Percentiles rank a stretch among this genome's conserved stretches.
These are phyloP conservation scores for Osmozyma mogii DNA, from an alignment of 805 yeast species.

Conservation along the genomic window DNA sequence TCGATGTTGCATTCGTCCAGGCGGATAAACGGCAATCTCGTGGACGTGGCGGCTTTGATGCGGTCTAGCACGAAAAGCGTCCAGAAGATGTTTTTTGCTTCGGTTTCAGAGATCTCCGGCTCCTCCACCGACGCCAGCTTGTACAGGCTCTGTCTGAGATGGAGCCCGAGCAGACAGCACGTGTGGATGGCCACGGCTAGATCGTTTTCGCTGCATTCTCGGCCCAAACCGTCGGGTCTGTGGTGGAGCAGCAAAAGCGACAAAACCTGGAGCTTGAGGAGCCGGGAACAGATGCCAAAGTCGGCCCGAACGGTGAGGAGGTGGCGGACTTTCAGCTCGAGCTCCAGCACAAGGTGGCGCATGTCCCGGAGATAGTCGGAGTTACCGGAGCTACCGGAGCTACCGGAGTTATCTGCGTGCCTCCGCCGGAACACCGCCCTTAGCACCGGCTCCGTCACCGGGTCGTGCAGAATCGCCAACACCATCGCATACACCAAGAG, in stretches of 20 bases:
- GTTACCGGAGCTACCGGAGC: too few relatives aligned
- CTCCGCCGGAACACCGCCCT: slow-evolving; percentile 13
- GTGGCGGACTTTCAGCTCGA: slow-evolving; percentile 29
- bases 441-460: slow-evolving; percentile 19
- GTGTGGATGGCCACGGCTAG: slow-evolving; percentile 21
- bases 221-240: slow-evolving; percentile 19
- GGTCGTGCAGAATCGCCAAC: slow-evolving; percentile 21
- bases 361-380: too few relatives aligned
- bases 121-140: not conserved
- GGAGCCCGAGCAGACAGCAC: too few relatives aligned
- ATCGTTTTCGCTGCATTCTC: slow-evolving; percentile 25
- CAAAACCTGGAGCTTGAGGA: slow-evolving; percentile 16
- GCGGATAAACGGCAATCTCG: slow-evolving; percentile 29
- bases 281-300: slow-evolving; percentile 25
- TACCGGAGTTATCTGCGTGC: too few relatives aligned
- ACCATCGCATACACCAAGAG: slow-evolving; percentile 21
- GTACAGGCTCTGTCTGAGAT: not conserved
- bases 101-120: not conserved
- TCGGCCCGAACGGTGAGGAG: slow-evolving; percentile 19
- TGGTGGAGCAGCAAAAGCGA: slow-evolving; percentile 20
- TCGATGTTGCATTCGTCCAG: slow-evolving; percentile 30
- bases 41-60: slow-evolving; percentile 30
- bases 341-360: slow-evolving; percentile 13
- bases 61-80: slow-evolving; percentile 24
- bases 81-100: slow-evolving; percentile 27